Conservation (phyloP, 768 basidiomycete species). For the Suillus decipiens region DNA sequence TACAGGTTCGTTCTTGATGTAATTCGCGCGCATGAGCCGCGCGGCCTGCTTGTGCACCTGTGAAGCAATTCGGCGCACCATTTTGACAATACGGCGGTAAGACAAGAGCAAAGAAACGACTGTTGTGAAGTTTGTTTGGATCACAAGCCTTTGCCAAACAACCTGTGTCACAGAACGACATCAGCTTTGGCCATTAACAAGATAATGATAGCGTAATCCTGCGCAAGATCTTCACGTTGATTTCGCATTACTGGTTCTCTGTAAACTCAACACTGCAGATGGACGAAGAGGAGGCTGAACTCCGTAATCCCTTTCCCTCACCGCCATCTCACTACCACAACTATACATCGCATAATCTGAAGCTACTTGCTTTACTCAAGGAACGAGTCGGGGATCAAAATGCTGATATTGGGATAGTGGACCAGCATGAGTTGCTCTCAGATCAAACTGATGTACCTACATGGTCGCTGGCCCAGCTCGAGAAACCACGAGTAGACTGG, state of each 20-base stretch:
- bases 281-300: constrained; percentile 71
- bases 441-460: constrained; percentile 78
- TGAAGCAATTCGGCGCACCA: constrained; percentile 80
- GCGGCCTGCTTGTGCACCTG: constrained; percentile 90
- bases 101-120: neutral
- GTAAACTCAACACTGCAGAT: constrained; percentile 9
- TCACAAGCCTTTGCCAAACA: constrained; percentile 9
- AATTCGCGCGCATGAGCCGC: constrained; percentile 69
- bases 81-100: constrained; percentile 25
- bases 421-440: constrained; percentile 63
- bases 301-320: constrained; percentile 87
- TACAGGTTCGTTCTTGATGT: constrained; percentile 64
- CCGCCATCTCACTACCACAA: constrained; percentile 83
- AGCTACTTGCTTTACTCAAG: constrained; percentile 61
- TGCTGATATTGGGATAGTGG: constrained; percentile 38
- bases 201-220: neutral
- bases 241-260: neutral
- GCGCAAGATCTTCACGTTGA: neutral
- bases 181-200: neutral
- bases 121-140: constrained; percentile 3
- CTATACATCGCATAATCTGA: constrained; percentile 75
- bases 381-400: constrained; percentile 47
- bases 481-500: constrained; percentile 90
- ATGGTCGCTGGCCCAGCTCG: constrained; percentile 73
- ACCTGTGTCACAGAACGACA: neutral